Conservation (phyloP, 1,284 basidiomycete species). For the Ceratobasidium theobromae region DNA sequence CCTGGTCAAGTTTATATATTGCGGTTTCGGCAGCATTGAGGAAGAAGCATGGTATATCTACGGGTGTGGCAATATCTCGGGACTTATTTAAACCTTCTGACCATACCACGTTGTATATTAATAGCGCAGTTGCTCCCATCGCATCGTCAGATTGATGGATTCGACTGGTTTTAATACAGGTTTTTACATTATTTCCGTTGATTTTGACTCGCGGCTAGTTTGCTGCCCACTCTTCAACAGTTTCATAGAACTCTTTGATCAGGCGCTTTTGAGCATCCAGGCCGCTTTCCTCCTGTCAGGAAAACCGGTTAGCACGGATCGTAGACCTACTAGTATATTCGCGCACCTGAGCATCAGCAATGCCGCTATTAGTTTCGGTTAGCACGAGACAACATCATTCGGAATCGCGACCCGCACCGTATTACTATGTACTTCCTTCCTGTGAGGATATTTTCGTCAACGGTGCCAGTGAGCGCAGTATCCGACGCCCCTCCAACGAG, state of each 20-base stretch:
- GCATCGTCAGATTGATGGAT: too few species aligned
- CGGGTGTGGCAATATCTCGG: conserved; percentile 29
- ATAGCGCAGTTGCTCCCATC: too few species aligned
- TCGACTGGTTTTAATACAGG: too few species aligned
- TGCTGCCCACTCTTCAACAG: conserved; percentile 70
- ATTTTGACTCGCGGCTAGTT: conserved; percentile 39
- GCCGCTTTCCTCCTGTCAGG: conserved; percentile 59
- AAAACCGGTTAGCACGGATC: not conserved
- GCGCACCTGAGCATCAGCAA: conserved; percentile 59
- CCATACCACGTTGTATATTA: too few species aligned
- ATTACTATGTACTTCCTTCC: conserved; percentile 88
- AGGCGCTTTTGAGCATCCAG: conserved; percentile 75
- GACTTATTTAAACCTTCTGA: not conserved
- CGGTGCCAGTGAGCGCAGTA: conserved; percentile 51
- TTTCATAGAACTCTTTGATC: conserved; percentile 81
- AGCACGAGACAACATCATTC: not conserved
- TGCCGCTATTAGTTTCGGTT: conserved; percentile 47
- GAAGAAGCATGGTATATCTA: conserved; percentile 25
- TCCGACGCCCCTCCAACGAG: conserved; percentile 64
- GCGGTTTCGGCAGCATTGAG: conserved; percentile 5
- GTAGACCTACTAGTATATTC: not conserved
- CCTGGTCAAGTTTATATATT: conserved; percentile 7
- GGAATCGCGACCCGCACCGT: conserved; percentile 38
- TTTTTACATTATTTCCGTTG: too few species aligned
- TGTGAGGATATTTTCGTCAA: conserved; percentile 67